Conservation (phyloP, 129 eudicot genomes). For the Ambrosia artemisiifolia region DNA sequence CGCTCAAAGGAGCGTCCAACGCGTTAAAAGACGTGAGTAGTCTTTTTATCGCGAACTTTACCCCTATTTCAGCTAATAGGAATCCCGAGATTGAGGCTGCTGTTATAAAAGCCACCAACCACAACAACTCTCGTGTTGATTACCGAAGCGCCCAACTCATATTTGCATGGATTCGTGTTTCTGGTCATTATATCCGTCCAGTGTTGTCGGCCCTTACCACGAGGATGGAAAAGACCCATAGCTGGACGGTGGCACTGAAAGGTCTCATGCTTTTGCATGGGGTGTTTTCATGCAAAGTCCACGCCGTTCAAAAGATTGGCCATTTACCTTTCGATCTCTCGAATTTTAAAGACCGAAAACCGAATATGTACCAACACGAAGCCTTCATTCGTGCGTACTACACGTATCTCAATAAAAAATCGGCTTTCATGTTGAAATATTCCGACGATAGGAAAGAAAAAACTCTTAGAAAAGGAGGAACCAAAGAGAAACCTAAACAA, state of each 20-base stretch:
- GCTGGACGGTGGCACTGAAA: slow-evolving; percentile 72
- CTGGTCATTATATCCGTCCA: slow-evolving; percentile 47
- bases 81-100: slow-evolving; percentile 69
- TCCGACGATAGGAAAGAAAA: slow-evolving; percentile 22
- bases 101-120: slow-evolving; percentile 74
- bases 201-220: slow-evolving; percentile 38
- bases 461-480: slow-evolving; percentile 19
- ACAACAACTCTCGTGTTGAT: slow-evolving; percentile 47
- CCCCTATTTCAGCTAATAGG: slow-evolving; percentile 42
- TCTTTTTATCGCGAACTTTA: slow-evolving; percentile 46
- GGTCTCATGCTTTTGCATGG: slow-evolving; percentile 71
- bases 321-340: slow-evolving; percentile 76
- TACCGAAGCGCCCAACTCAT: slow-evolving; percentile 45
- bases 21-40: slow-evolving; percentile 67
- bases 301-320: slow-evolving; percentile 52
- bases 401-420: slow-evolving; percentile 54
- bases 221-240: slow-evolving; percentile 53
- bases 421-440: slow-evolving; percentile 34
- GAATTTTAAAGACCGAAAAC: slow-evolving; percentile 41
- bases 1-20: slow-evolving; percentile 55
- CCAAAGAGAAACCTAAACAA: slow-evolving; percentile 20
- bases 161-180: slow-evolving; percentile 56
- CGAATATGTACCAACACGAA: slow-evolving; percentile 31
- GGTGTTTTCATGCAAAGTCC: slow-evolving; percentile 46
- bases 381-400: slow-evolving; percentile 61